Evolutionary conservation across 192 early-diverging fungal species (phyloP), one percentile per base, ranked within the genome.

Genomic region (Coemansia sp.): DNA sequence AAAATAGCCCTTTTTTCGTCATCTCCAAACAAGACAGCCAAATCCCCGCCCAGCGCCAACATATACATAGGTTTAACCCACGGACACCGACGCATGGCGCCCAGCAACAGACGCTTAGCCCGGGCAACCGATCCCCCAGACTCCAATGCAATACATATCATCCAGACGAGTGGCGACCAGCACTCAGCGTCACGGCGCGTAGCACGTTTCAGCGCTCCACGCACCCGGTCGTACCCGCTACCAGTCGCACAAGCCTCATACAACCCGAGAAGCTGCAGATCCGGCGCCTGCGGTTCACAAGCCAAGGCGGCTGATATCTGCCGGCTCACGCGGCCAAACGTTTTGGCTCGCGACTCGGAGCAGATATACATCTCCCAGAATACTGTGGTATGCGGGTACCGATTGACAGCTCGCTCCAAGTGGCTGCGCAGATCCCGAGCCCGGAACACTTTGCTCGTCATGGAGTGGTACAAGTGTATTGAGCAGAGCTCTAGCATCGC

Each of bases 31-130:
- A n/a, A 59, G 1, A 8, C 34, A 4, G 50, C 65, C 48, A 72
- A 44, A 10, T 55, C 44, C 12, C 36, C 62, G 12, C 61, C 69
- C 12, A 72, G 10, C 6, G 66, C 66, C 51, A 63, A 2, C 58
- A 80, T n/a, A 29, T 75, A 80, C 57, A 80, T 41, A 10, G 57
- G 53, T 57, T 80, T 80, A 0, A 55, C 51, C 77, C 77, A 80
- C 3, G 73, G 69, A 59, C 77, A 80, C 36, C 36, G 12, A 21
- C 45, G 65, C 37, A 74, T 39, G 0, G 69, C 77, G 1, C 48
- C 32, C n/a, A 66, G 27, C 69, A 68, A 19, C 32, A 45, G 21
- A 1, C 64, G 65, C 37, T 64, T 68, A 11, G 66, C 69, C 2
- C 66, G 55, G 3, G 29, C 34, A 6, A 1, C 5, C 14, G 65